These are phyloP conservation scores for Scenedesmus sp. DNA, from an alignment of 163 green algal genomes.

Conservation along the genomic window DNA sequence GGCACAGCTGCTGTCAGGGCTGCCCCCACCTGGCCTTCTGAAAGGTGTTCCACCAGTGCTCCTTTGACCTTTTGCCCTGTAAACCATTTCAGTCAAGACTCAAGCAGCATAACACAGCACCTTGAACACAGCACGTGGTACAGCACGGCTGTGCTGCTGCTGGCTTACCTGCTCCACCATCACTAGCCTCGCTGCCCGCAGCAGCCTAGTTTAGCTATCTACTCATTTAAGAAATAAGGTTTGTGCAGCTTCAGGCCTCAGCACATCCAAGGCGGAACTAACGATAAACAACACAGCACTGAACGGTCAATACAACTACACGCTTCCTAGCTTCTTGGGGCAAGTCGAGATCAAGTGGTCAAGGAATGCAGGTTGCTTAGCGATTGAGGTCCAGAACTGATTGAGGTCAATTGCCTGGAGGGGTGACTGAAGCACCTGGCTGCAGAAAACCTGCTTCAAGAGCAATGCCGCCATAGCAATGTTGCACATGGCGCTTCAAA, in stretches of 20 bases:
- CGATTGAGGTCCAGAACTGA: too few relatives aligned
- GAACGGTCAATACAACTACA: too few relatives aligned
- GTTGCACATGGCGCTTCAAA: too few relatives aligned
- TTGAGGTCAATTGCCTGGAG: too few relatives aligned
- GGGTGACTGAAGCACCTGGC: too few relatives aligned
- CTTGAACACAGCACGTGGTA: neutral
- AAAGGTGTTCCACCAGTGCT: slow-evolving; percentile 9
- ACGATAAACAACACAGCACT: neutral
- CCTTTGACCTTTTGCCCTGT: neutral
- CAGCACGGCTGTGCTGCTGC: slow-evolving; percentile 8
- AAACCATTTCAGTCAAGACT: neutral
- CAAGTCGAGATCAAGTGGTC: too few relatives aligned
- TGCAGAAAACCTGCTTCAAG: too few relatives aligned
- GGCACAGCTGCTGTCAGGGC: neutral
- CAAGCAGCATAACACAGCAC: neutral
- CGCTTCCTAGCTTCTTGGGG: too few relatives aligned
- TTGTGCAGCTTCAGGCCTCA: neutral
- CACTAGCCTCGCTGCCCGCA: neutral
- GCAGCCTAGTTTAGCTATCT: neutral
- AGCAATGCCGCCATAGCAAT: too few relatives aligned
- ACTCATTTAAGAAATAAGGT: neutral
- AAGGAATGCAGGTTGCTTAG: too few relatives aligned
- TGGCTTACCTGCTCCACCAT: neutral
- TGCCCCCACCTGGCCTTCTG: neutral
- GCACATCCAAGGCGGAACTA: too few relatives aligned